phyloP scores from a whole-genome alignment of 2,329 filamentous ascomycete genomes.

The Furcasterigmium sp. region DNA sequence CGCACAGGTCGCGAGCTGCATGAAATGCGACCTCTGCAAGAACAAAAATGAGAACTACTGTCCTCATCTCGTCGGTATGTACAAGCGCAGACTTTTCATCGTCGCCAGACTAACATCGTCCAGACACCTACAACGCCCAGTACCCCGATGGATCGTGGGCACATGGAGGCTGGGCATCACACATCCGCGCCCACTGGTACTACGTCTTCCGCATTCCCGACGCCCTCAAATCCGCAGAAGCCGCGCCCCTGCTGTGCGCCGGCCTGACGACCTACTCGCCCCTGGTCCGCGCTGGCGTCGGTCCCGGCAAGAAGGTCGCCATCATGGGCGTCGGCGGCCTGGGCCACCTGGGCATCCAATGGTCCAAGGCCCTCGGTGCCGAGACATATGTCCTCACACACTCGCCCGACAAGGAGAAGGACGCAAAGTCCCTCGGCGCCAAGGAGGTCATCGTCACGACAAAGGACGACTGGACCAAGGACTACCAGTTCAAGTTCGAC shows the following conservation, averaged over 20 bases:
- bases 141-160: constrained; percentile 53
- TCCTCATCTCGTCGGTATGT: constrained; percentile 33
- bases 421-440: constrained; percentile 58
- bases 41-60: constrained; percentile 46
- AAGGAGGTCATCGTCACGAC: constrained; percentile 43
- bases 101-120: not conserved
- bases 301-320: constrained; percentile 66
- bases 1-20: constrained; percentile 54
- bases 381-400: constrained; percentile 62
- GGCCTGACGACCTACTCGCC: constrained; percentile 72
- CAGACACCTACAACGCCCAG: constrained; percentile 51
- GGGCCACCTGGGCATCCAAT: constrained; percentile 69
- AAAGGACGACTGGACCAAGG: constrained; percentile 52
- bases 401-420: constrained; percentile 49
- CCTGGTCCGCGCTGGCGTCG: constrained; percentile 59
- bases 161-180: constrained; percentile 58
- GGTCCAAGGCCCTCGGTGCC: constrained; percentile 64
- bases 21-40: constrained; percentile 42
- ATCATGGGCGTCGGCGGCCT: constrained; percentile 70
- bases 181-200: constrained; percentile 45
- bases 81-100: accelerated
- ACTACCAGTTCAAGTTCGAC: constrained; percentile 44
- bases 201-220: constrained; percentile 58
- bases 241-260: constrained; percentile 70
- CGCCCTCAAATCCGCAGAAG: constrained; percentile 39